Evolutionary conservation across 169 alveolate species (phyloP), one percentile per base, ranked within the genome.

Genomic region (Plasmodium coatneyi): DNA sequence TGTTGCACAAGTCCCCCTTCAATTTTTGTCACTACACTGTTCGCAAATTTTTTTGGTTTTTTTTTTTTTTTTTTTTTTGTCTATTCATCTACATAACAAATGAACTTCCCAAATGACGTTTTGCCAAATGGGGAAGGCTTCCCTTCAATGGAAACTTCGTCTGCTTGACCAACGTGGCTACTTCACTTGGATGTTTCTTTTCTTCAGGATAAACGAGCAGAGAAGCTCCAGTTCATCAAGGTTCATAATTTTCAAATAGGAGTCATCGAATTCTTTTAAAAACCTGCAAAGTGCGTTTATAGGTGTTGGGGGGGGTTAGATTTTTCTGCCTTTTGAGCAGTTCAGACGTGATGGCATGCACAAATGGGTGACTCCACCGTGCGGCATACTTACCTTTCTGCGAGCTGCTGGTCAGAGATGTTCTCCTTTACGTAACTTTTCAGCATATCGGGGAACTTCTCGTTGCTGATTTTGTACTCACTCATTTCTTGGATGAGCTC

Each of bases 171-270:
- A 0, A 39, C n/a, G 36, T 22, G 36, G 36, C 66, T 49, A 84
- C 28, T 84, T 72, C 14, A 22, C 71, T 30, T 71, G 36, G 22
- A 84, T 49, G 22, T 86, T 74, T 86, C 46, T 86, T 46, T 56
- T 84, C 60, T 84, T 84, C 25, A 84, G 66, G 22, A 84, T 84
- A 12, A 74, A 49, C n/a, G 93, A 84, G 49, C 93, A 84, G 34
- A 84, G 56, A 14, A 84, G 78, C 79, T 84, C 93, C 39, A 84
- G 30, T 49, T 84, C 93, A 49, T 84, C 93, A 28, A 84, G 86
- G 39, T 84, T 84, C 93, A 84, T 74, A 19, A 34, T 22, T 41
- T 84, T 84, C 52, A 84, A 39, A 22, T 84, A 84, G 36, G 93
- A 43, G 14, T 84, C 93, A 74, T 84, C 76, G 60, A 84, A 84